Conservation (phyloP, 805 yeast species). For the Myxozyma neotropica region DNA sequence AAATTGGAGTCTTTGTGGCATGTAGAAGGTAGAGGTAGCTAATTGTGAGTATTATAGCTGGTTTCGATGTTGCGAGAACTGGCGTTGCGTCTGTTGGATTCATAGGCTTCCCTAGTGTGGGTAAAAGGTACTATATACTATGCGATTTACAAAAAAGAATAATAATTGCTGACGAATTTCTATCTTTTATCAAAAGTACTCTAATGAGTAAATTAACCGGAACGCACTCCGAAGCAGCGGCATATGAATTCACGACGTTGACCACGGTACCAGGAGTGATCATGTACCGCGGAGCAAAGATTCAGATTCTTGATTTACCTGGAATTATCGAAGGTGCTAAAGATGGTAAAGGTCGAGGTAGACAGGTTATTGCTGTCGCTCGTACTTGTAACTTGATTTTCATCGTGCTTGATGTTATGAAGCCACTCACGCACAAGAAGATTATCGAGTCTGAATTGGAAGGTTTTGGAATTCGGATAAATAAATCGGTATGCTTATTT, state of each 20-base stretch:
- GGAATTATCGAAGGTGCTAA: slow-evolving; percentile 98
- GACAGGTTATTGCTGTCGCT: slow-evolving; percentile 99
- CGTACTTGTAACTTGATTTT: slow-evolving; percentile 92
- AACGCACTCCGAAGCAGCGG: slow-evolving; percentile 89
- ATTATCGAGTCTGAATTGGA: slow-evolving; percentile 94
- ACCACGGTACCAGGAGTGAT: slow-evolving; percentile 98
- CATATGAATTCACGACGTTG: slow-evolving; percentile 92
- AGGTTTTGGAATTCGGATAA: slow-evolving; percentile 95
- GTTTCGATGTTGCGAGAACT: slow-evolving; percentile 98
- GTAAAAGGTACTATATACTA: slow-evolving; percentile 45
- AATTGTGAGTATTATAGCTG: slow-evolving; percentile 47
- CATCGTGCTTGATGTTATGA: slow-evolving; percentile 92
- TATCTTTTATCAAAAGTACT: too few species aligned
- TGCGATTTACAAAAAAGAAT: too few species aligned
- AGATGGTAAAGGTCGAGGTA: slow-evolving; percentile 97
- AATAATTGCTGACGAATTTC: too few species aligned
- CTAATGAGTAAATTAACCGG: slow-evolving; percentile 87
- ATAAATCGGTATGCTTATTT: slow-evolving; percentile 49
- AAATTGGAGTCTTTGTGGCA: too few species aligned
- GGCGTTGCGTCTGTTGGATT: slow-evolving; percentile 98
- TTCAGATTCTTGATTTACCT: slow-evolving; percentile 97
- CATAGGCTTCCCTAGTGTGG: slow-evolving; percentile 98
- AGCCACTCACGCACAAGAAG: slow-evolving; percentile 91
- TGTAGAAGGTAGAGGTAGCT: too few species aligned
- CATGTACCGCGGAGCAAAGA: slow-evolving; percentile 93